Evolutionary conservation across 2,329 filamentous ascomycete species (phyloP).

Genomic region (Phyllosticta paracitricarpa): DNA sequence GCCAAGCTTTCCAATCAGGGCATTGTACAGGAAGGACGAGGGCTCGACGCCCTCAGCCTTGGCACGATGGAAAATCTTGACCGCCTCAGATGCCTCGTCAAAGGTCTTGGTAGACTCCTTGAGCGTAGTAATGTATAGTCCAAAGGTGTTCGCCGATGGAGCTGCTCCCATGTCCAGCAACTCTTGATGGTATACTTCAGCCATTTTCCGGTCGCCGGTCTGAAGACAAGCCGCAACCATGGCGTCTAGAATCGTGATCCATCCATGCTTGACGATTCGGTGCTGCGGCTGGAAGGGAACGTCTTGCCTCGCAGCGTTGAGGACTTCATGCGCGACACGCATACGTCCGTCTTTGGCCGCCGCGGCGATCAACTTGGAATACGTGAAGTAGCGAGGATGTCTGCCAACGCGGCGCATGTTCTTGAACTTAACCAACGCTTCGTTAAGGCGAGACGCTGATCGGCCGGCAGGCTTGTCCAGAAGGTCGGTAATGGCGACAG

Average conservation of each 20-base stretch:
- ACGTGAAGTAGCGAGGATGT: conserved; percentile 91
- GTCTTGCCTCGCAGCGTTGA: conserved; percentile 81
- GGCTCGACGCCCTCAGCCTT: conserved; percentile 91
- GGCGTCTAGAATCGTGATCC: conserved; percentile 90
- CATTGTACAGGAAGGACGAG: conserved; percentile 95
- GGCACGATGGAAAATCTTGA: conserved; percentile 93
- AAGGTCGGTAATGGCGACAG: conserved; percentile 79
- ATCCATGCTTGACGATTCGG: conserved; percentile 81
- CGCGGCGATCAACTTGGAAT: conserved; percentile 86
- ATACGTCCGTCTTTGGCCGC: conserved; percentile 78
- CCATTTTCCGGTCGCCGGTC: conserved; percentile 67
- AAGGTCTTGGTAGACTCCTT: conserved; percentile 97
- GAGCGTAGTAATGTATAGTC: conserved; percentile 96
- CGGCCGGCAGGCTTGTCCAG: conserved; percentile 72
- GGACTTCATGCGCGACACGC: conserved; percentile 73
- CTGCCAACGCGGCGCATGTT: conserved; percentile 89
- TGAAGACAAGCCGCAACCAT: conserved; percentile 91
- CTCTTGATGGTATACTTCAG: conserved; percentile 83
- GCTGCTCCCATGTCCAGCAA: conserved; percentile 81
- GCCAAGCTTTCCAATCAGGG: conserved; percentile 93
- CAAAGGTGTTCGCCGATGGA: conserved; percentile 94
- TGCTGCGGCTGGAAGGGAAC: conserved; percentile 79
- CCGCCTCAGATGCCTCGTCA: conserved; percentile 90
- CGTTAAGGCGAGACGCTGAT: conserved; percentile 62
- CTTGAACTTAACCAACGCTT: conserved; percentile 73